These are phyloP conservation scores for Pestalotiopsis fici DNA, from an alignment of 2,329 filamentous ascomycete genomes.

Conservation along the genomic window DNA sequence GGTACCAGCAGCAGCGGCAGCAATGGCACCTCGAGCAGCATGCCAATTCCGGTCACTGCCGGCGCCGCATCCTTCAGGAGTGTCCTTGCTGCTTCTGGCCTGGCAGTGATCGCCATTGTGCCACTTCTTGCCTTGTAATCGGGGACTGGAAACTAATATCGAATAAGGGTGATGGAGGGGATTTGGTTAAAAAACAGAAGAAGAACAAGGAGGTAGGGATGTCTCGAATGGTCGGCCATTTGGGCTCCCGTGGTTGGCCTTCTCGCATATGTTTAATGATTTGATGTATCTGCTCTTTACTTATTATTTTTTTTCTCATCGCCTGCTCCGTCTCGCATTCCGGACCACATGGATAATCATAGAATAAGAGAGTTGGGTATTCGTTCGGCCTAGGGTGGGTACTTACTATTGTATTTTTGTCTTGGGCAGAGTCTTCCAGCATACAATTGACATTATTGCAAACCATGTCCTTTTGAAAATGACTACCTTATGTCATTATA, in stretches of 20 bases:
- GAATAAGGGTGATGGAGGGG: no score
- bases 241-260: not conserved
- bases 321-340: not conserved
- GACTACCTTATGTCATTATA: no score
- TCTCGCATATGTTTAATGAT: slow-evolving; percentile 7
- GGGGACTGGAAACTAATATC: slow-evolving; percentile 7
- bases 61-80: slow-evolving; percentile 27
- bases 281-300: not conserved
- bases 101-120: slow-evolving; percentile 26
- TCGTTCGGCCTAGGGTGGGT: not conserved
- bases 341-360: not conserved
- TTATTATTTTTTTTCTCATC: not conserved
- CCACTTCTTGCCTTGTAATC: slow-evolving; percentile 27
- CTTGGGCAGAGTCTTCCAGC: not conserved
- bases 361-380: not conserved
- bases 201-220: not conserved
- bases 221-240: not conserved
- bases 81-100: slow-evolving; percentile 22
- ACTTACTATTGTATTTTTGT: not conserved
- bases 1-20: slow-evolving; percentile 16
- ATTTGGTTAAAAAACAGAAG: not conserved
- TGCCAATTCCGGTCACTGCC: slow-evolving; percentile 19
- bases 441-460: not conserved
- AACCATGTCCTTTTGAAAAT: no score
- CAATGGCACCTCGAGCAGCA: slow-evolving; percentile 13